Conservation (phyloP, 768 basidiomycete genomes). For the Boletus tylopilopsis region DNA sequence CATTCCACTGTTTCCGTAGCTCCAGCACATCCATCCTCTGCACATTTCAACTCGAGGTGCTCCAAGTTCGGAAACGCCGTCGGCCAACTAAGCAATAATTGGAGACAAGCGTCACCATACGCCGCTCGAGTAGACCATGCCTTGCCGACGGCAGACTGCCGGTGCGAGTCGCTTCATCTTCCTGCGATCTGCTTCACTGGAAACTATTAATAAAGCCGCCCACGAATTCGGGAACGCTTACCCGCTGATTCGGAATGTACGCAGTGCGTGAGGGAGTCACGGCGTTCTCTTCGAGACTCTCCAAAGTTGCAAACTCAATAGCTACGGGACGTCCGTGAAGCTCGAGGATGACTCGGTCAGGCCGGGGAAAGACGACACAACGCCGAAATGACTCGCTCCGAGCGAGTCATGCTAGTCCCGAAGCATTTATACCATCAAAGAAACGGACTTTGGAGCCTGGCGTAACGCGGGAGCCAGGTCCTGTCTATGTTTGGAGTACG, state of each 20-base stretch:
- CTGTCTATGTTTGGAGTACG: conserved; percentile 19
- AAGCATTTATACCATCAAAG: conserved; percentile 16
- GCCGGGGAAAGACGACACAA: conserved; percentile 18
- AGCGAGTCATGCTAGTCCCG: conserved; percentile 9
- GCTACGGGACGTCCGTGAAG: conserved; percentile 11
- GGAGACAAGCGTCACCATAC: conserved; percentile 7
- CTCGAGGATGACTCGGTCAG: conserved; percentile 17
- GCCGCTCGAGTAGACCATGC: conserved; percentile 4
- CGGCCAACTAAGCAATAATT: conserved; percentile 3
- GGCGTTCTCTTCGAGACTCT: background rate
- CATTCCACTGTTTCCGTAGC: conserved; percentile 9
- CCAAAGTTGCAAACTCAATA: conserved; percentile 5
- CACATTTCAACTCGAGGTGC: conserved; percentile 10
- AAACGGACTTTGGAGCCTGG: conserved; percentile 14
- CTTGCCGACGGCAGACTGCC: no score
- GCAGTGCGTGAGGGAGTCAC: conserved; percentile 12
- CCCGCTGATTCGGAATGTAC: conserved; percentile 10
- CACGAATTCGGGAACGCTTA: conserved; percentile 8
- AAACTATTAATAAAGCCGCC: conserved; percentile 15
- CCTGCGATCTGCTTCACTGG: conserved; percentile 4
- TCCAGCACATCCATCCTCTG: conserved; percentile 4
- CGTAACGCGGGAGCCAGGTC: conserved; percentile 4
- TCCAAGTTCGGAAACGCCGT: conserved; percentile 12
- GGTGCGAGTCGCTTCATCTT: conserved; percentile 12
- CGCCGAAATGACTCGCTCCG: conserved; percentile 10